Conservation (phyloP, 75 land plant genomes). For the Pseudotsuga menziesii region DNA sequence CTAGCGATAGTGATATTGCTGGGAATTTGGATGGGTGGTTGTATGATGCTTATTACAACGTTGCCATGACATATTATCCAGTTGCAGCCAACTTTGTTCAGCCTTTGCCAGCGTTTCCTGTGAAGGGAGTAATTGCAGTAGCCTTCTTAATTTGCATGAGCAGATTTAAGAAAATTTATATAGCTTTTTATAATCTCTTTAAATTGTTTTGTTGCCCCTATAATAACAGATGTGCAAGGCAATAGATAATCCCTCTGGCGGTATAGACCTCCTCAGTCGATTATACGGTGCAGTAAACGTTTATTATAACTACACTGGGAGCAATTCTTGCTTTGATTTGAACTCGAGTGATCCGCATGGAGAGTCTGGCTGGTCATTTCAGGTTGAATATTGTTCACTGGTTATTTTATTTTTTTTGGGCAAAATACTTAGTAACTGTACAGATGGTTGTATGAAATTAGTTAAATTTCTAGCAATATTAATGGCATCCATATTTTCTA, state of each 20-base stretch:
- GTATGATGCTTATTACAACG: constrained; percentile 17
- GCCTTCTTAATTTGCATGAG: too few species aligned
- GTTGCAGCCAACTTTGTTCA: constrained; percentile 22
- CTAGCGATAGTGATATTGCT: background rate
- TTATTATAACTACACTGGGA: constrained; percentile 32
- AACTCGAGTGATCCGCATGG: too few species aligned
- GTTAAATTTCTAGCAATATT: too few species aligned
- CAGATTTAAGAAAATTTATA: too few species aligned
- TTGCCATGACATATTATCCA: constrained; percentile 38
- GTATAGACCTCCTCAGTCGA: constrained; percentile 10
- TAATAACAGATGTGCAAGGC: constrained; percentile 28
- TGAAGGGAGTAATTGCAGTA: constrained; percentile 8
- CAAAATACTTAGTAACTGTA: too few species aligned
- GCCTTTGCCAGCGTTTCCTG: constrained; percentile 38
- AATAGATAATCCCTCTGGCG: constrained; percentile 20
- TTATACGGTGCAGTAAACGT: constrained; percentile 26
- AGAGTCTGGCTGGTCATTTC: too few species aligned
- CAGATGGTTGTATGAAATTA: too few species aligned
- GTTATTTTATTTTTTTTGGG: too few species aligned
- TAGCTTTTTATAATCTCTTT: too few species aligned
- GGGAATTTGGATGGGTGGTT: constrained; percentile 7
- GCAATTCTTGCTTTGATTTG: too few species aligned
- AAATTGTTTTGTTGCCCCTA: background rate
- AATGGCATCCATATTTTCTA: too few species aligned
- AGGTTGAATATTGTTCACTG: too few species aligned